Base-by-base conservation (phyloP, 345 rosid genomes). In the Linum usitatissimum region DNA sequence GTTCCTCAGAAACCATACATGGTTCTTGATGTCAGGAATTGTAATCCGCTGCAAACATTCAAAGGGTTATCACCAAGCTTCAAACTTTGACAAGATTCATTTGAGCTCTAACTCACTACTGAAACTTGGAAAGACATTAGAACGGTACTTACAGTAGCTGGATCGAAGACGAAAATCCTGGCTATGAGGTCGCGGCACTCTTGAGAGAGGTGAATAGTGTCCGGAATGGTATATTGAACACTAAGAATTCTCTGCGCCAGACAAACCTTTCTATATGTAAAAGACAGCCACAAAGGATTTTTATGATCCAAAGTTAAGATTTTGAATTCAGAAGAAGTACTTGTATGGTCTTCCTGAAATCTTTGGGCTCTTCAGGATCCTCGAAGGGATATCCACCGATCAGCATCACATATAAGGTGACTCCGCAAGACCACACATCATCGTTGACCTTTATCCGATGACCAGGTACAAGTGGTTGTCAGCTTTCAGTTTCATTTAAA, bases 311-410 rank as follows among this genome's bases (percentile, higher is more conserved):
- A 7, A 34, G 8, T 7, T 55, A 57, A 3, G 30, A 55, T 64
- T 45, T 45, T 15, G 51, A 45, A 10, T 53, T 53, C 9, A 17
- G 48, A 14, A 17, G 10, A 53, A 4, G 30, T 55, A 61, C 73
- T 60, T 68, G 73, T 68, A 73, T 73, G 49, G 72, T 73, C 69
- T 64, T 73, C 69, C 76, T 30, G 56, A 73, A 65, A 65, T 73
- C 76, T 65, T 51, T 73, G 34, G 76, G 72, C 18, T 68, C 76
- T 45, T 65, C 73, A 56, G 76, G 76, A 53, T 73, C 76, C 66
- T 73, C 76, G 51, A 73, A 68, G 39, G 76, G 76, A 55, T 73
- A 73, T 23, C 63, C 69, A 56, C 76, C 76, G 28, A 73, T 69
- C 38, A 73, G 64, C 67, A 73, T 68, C 49, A 68, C 73, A 20